phyloP scores from a whole-genome alignment of 495 filamentous ascomycete genomes.

The Melanomma pulvis-pyrius region DNA sequence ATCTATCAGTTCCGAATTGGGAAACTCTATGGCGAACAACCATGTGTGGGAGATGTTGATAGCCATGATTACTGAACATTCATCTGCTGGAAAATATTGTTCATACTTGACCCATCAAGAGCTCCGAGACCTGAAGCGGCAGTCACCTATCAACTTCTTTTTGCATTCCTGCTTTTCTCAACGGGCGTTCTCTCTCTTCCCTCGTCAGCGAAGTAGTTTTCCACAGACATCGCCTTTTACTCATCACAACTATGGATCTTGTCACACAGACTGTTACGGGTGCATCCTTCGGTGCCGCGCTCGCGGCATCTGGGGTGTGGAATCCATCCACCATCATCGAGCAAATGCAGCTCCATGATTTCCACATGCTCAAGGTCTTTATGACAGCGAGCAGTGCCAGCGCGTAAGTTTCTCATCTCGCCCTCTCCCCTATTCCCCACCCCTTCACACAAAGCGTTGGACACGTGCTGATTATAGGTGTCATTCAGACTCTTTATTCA shows the following conservation, averaged over 20 bases:
- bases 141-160: too few species aligned
- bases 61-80: not conserved
- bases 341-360: constrained; percentile 58
- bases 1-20: not conserved
- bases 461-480: not conserved
- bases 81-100: too few species aligned
- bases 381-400: constrained; percentile 56
- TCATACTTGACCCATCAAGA: too few species aligned
- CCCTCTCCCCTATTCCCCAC: not conserved
- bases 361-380: constrained; percentile 63
- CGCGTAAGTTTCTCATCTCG: constrained; percentile 50
- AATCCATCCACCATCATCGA: constrained; percentile 55
- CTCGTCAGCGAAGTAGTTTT: too few species aligned
- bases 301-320: constrained; percentile 57
- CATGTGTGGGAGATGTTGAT: not conserved
- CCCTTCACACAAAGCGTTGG: not conserved
- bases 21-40: not conserved
- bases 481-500: constrained; percentile 17
- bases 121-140: too few species aligned
- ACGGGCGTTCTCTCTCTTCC: too few species aligned
- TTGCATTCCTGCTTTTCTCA: too few species aligned
- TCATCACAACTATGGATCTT: constrained; percentile 16
- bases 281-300: constrained; percentile 57
- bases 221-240: not conserved
- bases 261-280: constrained; percentile 44